Conservation (phyloP, 768 basidiomycete genomes). For the Lactarius tabidus region DNA sequence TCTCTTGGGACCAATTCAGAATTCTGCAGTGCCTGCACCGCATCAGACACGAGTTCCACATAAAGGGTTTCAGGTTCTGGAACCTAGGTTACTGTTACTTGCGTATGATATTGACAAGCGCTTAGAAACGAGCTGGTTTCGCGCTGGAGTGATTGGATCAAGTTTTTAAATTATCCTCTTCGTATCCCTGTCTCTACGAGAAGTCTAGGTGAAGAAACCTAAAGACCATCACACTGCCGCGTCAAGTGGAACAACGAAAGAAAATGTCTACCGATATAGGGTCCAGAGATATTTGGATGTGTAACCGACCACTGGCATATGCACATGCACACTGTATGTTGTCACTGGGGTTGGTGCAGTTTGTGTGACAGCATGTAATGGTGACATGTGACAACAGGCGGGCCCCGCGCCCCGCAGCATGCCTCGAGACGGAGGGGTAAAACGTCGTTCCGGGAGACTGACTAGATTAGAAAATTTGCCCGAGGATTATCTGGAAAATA, state of each 20-base stretch:
- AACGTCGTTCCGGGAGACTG: not conserved
- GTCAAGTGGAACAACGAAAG: not conserved
- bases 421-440: no score
- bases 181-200: not conserved
- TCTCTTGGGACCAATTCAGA: not conserved
- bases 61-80: not conserved
- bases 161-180: not conserved
- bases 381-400: not conserved
- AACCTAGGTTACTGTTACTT: not conserved
- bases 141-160: not conserved
- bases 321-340: no score
- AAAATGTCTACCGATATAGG: not conserved
- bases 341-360: no score
- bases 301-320: no score
- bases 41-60: not conserved
- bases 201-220: not conserved
- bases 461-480: not conserved
- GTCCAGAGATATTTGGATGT: not conserved
- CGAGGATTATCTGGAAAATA: not conserved
- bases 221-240: not conserved
- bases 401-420: no score
- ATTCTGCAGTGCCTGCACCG: not conserved
- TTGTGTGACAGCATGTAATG: no score
- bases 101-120: not conserved
- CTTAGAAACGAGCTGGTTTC: not conserved